Evolutionary conservation across 225 moss, liverwort and hornwort species (phyloP).

Genomic region (Marchantia paleacea): DNA sequence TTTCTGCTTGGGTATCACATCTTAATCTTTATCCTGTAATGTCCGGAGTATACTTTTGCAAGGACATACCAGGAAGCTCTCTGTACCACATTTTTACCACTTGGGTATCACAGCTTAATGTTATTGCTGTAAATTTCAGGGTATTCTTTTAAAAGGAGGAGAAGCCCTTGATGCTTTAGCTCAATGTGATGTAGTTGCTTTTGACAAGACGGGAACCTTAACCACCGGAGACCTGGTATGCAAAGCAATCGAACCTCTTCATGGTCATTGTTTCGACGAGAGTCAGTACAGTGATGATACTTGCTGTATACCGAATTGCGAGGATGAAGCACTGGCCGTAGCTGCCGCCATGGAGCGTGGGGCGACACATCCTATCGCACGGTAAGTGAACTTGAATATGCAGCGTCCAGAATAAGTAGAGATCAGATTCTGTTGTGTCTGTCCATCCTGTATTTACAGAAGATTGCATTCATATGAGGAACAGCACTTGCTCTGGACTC

Average conservation of each 20-base stretch:
- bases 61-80: background rate
- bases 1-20: too few relatives aligned
- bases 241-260: constrained; percentile 96
- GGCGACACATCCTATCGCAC: constrained; percentile 95
- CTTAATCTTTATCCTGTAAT: too few relatives aligned
- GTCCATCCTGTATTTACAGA: background rate
- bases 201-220: constrained; percentile 97
- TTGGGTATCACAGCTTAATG: background rate
- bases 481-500: background rate
- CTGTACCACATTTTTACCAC: too few relatives aligned
- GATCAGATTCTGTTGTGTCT: background rate
- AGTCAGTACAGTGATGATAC: constrained; percentile 22
- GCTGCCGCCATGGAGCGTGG: constrained; percentile 99
- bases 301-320: constrained; percentile 91
- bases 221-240: constrained; percentile 92
- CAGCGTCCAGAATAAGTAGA: background rate
- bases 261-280: constrained; percentile 50
- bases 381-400: constrained; percentile 38
- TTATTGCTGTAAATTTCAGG: constrained; percentile 43
- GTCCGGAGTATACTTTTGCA: background rate
- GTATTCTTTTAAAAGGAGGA: constrained; percentile 97
- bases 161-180: constrained; percentile 91
- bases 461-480: background rate
- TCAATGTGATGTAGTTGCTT: constrained; percentile 83
- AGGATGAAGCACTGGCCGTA: constrained; percentile 91